These are phyloP conservation scores for Solanum piurae DNA, from an alignment of 257 asterid genomes.

Conservation along the genomic window DNA sequence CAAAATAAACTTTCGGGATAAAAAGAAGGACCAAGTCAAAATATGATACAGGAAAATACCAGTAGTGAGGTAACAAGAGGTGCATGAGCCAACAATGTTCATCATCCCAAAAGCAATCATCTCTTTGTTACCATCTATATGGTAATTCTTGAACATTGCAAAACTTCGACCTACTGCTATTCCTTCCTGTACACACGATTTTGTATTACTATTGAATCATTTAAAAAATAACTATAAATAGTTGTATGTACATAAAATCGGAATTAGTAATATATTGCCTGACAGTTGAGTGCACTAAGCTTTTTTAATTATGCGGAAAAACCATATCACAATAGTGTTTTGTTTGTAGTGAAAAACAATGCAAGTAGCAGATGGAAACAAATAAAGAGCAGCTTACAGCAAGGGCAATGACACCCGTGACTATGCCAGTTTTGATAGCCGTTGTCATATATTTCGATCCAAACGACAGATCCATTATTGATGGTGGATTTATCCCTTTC, in stretches of 20 bases:
- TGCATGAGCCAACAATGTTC: constrained; percentile 87
- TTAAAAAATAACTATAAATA: neutral
- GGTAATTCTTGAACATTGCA: constrained; percentile 85
- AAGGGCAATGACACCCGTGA: constrained; percentile 83
- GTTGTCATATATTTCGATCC: constrained; percentile 56
- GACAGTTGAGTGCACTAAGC: neutral
- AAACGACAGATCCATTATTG: constrained; percentile 76
- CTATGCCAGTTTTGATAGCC: constrained; percentile 76
- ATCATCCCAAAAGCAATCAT: constrained; percentile 93
- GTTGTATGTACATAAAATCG: neutral
- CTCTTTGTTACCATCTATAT: constrained; percentile 94
- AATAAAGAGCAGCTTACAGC: constrained; percentile 44
- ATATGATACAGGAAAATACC: constrained; percentile 26
- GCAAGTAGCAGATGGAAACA: neutral
- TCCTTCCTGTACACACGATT: constrained; percentile 57
- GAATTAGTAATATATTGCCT: neutral
- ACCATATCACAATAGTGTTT: no score
- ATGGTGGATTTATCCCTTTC: constrained; percentile 87
- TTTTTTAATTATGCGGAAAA: no score
- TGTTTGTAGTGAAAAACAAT: neutral
- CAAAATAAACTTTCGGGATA: neutral
- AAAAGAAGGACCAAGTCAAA: neutral
- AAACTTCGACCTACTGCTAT: constrained; percentile 96
- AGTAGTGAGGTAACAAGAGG: constrained; percentile 87
- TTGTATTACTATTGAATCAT: neutral